Evolutionary conservation across 108 stramenopile genomes (phyloP), one percentile per base, ranked within the genome.

Genomic region (Conticribra guillardii): DNA sequence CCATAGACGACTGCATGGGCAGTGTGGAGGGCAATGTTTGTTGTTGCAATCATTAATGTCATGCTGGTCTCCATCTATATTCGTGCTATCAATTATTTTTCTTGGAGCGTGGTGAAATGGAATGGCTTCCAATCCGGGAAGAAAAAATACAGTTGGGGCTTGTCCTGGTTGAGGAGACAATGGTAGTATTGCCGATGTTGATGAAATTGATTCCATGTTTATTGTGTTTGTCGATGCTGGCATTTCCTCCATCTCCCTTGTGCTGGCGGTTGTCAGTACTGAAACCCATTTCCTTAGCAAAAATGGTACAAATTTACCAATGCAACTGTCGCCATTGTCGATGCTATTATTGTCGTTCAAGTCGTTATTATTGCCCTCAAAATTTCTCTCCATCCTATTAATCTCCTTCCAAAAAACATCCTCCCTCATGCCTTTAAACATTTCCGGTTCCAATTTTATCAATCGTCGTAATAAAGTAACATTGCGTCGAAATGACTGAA

Each of bases 1-100:
- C 79, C 79, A 80, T 18, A 80, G 44, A 27, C 79, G 79, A 23
- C 30, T 23, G 53, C 79, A 80, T 2, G 79, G 79, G 31, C 79
- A 80, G 30, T 52, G 50, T 18, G 15, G 29, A 18, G 24, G 16
- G 46, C 53, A 55, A 48, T 60, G 54, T 19, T 21, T 44, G 27
- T 59, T 32, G 22, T 41, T 41, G 37, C 37, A 11, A 41, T 41
- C 37, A 11, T 41, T 11, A n/a, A 41, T 41, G 37, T 41, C 11
- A 9, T 41, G 37, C 5, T 41, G 37, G 37, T n/a, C n/a, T n/a
- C n/a, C n/a, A n/a, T n/a, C n/a, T n/a, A n/a, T n/a, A n/a, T n/a
- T n/a, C n/a, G n/a, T n/a, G n/a, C n/a, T n/a, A n/a, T n/a, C n/a
- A 41, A 11, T 41, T 41, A 11, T 11, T 28, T 33, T 52, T 17